Base-by-base conservation (phyloP, 2,329 filamentous ascomycete genomes). In the Trichoderma guizhouense region DNA sequence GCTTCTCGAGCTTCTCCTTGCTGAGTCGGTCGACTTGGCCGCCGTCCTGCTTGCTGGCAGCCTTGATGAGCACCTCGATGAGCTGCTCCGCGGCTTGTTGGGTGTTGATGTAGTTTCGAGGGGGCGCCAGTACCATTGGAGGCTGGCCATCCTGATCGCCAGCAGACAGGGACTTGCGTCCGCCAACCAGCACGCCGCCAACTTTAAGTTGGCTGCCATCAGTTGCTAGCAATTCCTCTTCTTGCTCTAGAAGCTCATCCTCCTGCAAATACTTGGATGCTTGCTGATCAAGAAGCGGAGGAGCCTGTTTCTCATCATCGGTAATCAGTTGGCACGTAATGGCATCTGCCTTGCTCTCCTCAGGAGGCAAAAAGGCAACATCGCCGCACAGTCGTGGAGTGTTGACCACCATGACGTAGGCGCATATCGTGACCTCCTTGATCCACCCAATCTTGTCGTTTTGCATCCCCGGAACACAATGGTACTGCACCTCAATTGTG, bases 321-420 rank as follows among this genome's bases (percentile, higher is more conserved):
- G 95, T 83, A 66, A 98, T 90, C 70, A 91, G 89, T 30, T 89
- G 88, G 79, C 95, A 98, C 73, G 86, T 88, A 73, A 98, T 94
- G 11, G 88, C 83, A 79, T 97, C 92, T 7, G 93, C 91, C 72
- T 89, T 88, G 69, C 92, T 92, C 73, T 93, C 91, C 76, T 92
- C 90, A 0, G 94, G 93, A 0, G 95, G 94, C 69, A 92, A 84
- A 80, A 98, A 98, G 11, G 94, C 94, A 11, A 93, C 89, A 76
- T 98, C 95, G 78, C 92, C 89, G 83, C 95, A 98, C 14, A 98
- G 88, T 1, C 94, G 90, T 0, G 94, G 93, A 0, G 95, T 97
- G 79, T 97, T 92, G 74, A 98, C 89, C 36, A 97, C 90, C 94
- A 98, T 97, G 69, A 97, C 86, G 79, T 98, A 98, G 14, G 93